These are phyloP conservation scores for Pseudogymnoascus sp. DNA, from an alignment of 2,329 filamentous ascomycete species.

Conservation along the genomic window DNA sequence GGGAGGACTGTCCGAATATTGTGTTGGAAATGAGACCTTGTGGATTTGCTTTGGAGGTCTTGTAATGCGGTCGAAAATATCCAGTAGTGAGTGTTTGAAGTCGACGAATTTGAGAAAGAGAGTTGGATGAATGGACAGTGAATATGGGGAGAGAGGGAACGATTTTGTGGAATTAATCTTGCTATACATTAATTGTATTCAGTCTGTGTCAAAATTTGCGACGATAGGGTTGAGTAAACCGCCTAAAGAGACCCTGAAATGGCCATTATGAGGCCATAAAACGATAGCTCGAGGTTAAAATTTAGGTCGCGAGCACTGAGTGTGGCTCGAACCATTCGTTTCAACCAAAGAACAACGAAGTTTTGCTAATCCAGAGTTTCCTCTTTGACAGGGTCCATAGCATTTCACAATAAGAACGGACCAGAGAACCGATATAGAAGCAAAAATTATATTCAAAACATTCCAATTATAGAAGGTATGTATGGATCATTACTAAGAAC, in stretches of 20 bases:
- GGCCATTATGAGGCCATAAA: background rate
- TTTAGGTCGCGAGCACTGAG: background rate
- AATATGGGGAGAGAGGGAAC: background rate
- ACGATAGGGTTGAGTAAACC: background rate
- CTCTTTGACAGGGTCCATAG: background rate
- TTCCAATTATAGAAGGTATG: conserved; percentile 37
- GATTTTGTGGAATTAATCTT: background rate
- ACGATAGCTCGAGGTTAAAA: background rate
- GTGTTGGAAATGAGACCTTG: background rate
- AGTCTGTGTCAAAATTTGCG: too few relatives aligned
- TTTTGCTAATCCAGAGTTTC: background rate
- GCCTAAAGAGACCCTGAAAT: background rate
- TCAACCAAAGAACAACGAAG: background rate
- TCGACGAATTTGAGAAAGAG: background rate
- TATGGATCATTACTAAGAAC: conserved; percentile 99
- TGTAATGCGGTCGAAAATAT: background rate
- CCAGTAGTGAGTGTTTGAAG: background rate
- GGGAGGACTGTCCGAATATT: background rate
- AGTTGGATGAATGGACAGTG: background rate
- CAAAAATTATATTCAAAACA: background rate
- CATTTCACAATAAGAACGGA: background rate
- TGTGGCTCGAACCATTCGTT: background rate
- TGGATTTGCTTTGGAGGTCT: background rate
- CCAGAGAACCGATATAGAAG: background rate
- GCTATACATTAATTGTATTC: background rate